Conservation (phyloP, 2,329 filamentous ascomycete genomes). For the Sordariomycetes sp. region DNA sequence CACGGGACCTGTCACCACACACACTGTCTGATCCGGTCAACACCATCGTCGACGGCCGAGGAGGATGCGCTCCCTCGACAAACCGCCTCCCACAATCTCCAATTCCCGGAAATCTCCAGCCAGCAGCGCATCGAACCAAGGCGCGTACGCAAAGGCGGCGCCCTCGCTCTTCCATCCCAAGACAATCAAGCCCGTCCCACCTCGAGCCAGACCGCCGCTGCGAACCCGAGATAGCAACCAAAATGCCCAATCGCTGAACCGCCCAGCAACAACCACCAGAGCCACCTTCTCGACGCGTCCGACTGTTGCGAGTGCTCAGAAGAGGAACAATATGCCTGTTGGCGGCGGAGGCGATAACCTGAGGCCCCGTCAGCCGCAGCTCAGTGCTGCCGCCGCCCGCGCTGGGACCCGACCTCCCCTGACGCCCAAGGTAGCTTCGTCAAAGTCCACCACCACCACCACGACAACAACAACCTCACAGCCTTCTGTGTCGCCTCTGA, state of each 20-base stretch:
- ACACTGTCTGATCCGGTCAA: too few species aligned
- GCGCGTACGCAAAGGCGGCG: neutral
- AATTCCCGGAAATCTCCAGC: neutral
- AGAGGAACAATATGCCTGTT: slow-evolving; percentile 27
- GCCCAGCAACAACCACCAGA: neutral
- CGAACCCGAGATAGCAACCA: slow-evolving; percentile 2
- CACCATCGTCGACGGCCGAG: neutral
- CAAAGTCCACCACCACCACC: neutral
- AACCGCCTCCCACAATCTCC: neutral
- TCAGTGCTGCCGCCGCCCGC: slow-evolving; percentile 54
- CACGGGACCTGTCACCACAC: too few species aligned
- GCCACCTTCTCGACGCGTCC: neutral
- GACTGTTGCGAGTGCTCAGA: neutral
- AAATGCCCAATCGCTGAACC: slow-evolving; percentile 3
- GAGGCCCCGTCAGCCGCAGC: slow-evolving; percentile 58
- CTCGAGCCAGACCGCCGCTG: neutral
- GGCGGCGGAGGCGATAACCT: slow-evolving; percentile 40
- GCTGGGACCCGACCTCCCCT: slow-evolving; percentile 36
- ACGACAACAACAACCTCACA: slow-evolving; percentile 1
- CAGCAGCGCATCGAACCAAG: neutral
- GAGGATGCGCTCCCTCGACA: slow-evolving; percentile 3
- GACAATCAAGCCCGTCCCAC: neutral
- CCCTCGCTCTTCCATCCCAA: slow-evolving; percentile 1
- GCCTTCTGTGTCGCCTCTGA: slow-evolving; percentile 31
- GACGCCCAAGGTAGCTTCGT: slow-evolving; percentile 45